phyloP scores from a whole-genome alignment of 352 stramenopile genomes.

The Phytophthora agathidicida region DNA sequence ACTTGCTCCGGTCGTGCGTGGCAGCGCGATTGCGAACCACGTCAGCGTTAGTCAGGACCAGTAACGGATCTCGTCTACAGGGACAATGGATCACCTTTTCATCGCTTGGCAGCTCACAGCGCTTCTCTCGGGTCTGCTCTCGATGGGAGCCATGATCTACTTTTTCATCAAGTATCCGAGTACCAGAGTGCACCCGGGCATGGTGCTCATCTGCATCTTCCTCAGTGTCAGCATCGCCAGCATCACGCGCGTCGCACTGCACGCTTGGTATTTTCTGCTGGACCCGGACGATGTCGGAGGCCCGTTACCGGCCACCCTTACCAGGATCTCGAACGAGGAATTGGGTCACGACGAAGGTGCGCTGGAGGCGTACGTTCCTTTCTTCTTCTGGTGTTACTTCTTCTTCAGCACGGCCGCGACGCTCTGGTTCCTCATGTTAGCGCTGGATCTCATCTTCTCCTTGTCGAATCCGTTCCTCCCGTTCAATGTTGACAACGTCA shows the following conservation, averaged over 20 bases:
- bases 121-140: conserved; percentile 56
- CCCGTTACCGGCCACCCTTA: conserved; percentile 52
- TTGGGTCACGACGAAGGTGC: conserved; percentile 30
- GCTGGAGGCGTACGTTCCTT: conserved; percentile 57
- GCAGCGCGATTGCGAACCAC: conserved; percentile 16
- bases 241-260: conserved; percentile 66
- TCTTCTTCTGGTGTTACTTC: conserved; percentile 87
- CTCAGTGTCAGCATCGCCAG: conserved; percentile 71
- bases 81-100: conserved; percentile 65
- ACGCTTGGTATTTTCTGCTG: conserved; percentile 49
- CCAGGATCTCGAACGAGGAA: conserved; percentile 65
- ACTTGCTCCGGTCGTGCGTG: conserved; percentile 20
- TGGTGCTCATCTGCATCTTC: conserved; percentile 83
- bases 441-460: conserved; percentile 87
- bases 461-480: conserved; percentile 88
- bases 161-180: conserved; percentile 77
- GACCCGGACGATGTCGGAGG: conserved; percentile 19
- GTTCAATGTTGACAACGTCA: conserved; percentile 87
- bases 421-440: conserved; percentile 88
- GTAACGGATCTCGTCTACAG: conserved; percentile 17
- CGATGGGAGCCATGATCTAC: conserved; percentile 62
- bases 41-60: conserved; percentile 6
- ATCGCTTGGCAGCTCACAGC: conserved; percentile 79
- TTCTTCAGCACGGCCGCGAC: conserved; percentile 83
- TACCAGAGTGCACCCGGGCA: conserved; percentile 66